Conservation (phyloP, 129 eudicot genomes). For the Logfia minima region DNA sequence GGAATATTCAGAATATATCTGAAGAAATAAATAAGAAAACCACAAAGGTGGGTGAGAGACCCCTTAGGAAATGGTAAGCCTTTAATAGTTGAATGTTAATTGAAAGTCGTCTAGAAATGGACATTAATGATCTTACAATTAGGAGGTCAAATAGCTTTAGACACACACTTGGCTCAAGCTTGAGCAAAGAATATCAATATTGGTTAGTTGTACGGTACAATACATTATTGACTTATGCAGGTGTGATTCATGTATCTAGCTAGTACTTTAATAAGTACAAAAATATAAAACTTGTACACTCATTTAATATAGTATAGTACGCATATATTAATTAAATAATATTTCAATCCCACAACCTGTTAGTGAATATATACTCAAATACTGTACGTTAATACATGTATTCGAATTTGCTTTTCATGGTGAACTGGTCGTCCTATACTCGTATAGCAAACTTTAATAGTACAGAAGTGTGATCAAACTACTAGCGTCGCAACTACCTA, state of each 20-base stretch:
- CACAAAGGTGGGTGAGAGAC: constrained; percentile 32
- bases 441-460: background rate
- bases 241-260: background rate
- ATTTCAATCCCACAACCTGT: too few species aligned
- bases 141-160: constrained; percentile 24
- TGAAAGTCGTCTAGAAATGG: constrained; percentile 23
- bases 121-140: constrained; percentile 25
- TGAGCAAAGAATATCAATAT: background rate
- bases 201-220: background rate
- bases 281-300: background rate
- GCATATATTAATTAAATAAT: too few species aligned
- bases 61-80: constrained; percentile 35
- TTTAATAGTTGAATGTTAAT: constrained; percentile 32
- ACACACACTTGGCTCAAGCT: constrained; percentile 33
- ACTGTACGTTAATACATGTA: background rate
- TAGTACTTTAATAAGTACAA: background rate
- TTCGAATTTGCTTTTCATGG: background rate
- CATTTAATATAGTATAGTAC: background rate
- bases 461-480: constrained; percentile 17
- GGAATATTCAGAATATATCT: constrained; percentile 7
- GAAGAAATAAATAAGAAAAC: constrained; percentile 22
- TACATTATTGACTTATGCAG: background rate
- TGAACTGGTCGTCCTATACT: too few species aligned
- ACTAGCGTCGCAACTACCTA: constrained; percentile 28
- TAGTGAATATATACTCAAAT: too few species aligned